Conservation (phyloP, 306 rosid species). For the Begonia fuchsioides region DNA sequence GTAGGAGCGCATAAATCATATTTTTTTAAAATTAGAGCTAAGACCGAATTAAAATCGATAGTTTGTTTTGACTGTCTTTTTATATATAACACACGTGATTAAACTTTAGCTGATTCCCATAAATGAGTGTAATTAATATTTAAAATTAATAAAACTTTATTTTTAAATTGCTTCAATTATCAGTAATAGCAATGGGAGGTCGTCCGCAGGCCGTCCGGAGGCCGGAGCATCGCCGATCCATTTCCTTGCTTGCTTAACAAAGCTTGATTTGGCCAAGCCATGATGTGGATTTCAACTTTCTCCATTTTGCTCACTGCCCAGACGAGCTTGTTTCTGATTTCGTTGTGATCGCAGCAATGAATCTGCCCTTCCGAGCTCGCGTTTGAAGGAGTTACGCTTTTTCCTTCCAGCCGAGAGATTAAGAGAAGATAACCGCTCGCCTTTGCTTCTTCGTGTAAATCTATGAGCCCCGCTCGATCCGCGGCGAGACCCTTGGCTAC, state of each 20-base stretch:
- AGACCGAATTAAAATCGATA: too few species aligned
- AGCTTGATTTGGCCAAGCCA: constrained; percentile 26
- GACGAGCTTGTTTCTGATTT: constrained; percentile 19
- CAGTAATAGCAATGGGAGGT: too few species aligned
- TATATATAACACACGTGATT: too few species aligned
- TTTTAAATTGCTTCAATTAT: too few species aligned
- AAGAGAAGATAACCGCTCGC: constrained; percentile 17
- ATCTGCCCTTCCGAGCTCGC: constrained; percentile 22
- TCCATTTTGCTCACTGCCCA: constrained; percentile 23
- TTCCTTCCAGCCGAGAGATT: constrained; percentile 30
- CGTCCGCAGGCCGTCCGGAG: constrained; percentile 34
- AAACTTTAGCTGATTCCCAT: too few species aligned
- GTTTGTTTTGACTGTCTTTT: too few species aligned
- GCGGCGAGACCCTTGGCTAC: constrained; percentile 20
- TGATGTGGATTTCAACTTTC: constrained; percentile 18
- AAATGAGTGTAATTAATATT: too few species aligned
- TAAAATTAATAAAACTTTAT: too few species aligned
- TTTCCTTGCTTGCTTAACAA: constrained; percentile 9
- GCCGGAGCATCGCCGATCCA: constrained; percentile 26
- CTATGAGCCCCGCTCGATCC: constrained; percentile 23
- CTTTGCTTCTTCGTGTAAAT: constrained; percentile 22
- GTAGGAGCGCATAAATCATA: too few species aligned
- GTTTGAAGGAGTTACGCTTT: constrained; percentile 27
- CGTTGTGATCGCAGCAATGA: constrained; percentile 26
- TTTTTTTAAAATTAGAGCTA: too few species aligned